Evolutionary conservation across 192 early-diverging fungal species (phyloP).

Genomic region (Podila horticola): DNA sequence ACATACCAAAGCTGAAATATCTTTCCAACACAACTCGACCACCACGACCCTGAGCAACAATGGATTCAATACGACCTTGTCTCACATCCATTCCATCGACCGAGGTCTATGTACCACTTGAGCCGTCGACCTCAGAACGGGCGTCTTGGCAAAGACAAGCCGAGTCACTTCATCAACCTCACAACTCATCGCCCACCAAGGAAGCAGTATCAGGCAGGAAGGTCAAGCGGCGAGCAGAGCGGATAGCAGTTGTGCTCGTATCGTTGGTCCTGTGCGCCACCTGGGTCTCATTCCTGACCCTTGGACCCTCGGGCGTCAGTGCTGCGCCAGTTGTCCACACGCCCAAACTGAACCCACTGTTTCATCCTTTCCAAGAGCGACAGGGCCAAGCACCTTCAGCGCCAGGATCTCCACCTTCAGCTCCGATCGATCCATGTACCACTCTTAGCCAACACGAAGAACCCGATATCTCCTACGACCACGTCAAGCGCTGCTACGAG

Average conservation of each 20-base stretch:
- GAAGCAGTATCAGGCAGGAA: too few species aligned
- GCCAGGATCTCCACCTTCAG: neutral
- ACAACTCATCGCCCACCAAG: too few species aligned
- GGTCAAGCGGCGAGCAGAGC: too few species aligned
- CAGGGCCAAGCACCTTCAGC: neutral
- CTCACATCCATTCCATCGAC: too few species aligned
- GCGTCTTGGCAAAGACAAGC: too few species aligned
- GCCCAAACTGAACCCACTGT: neutral
- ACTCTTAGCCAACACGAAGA: slow-evolving; percentile 5
- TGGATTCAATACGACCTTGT: too few species aligned
- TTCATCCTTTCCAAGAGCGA: neutral
- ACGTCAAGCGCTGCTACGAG: slow-evolving; percentile 26
- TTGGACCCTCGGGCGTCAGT: neutral
- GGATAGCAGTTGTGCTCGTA: neutral
- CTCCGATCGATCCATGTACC: slow-evolving; percentile 17
- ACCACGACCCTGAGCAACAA: too few species aligned
- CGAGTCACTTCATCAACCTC: too few species aligned
- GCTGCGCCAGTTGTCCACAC: neutral
- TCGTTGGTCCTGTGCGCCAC: neutral
- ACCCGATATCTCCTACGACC: slow-evolving; percentile 15
- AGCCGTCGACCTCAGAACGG: too few species aligned
- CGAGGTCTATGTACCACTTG: too few species aligned
- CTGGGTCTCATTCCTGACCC: neutral
- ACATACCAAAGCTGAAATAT: too few species aligned
- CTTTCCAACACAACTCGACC: too few species aligned